Evolutionary conservation across 2,329 filamentous ascomycete genomes (phyloP).

Genomic region (Fusarium dlaminii): DNA sequence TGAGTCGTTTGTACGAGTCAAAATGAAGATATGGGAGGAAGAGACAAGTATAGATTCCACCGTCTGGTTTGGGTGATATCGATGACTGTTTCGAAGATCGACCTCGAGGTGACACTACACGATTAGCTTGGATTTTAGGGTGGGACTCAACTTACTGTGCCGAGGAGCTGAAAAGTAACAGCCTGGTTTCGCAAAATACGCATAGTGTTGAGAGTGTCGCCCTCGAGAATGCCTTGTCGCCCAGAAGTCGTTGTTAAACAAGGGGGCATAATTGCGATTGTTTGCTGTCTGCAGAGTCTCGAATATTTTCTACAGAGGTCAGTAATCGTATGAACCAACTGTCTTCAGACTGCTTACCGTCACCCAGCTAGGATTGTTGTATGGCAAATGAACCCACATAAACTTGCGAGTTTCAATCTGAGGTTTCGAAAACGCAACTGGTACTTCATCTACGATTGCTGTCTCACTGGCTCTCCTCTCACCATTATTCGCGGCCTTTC

Average conservation of each 20-base stretch:
- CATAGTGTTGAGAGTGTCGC: conserved; percentile 60
- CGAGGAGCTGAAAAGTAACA: conserved; percentile 57
- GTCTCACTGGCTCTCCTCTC: conserved; percentile 39
- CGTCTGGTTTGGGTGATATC: conserved; percentile 41
- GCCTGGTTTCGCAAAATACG: conserved; percentile 59
- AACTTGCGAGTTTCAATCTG: conserved; percentile 56
- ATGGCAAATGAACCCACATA: conserved; percentile 67
- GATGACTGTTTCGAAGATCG: conserved; percentile 44
- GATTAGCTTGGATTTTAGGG: not conserved
- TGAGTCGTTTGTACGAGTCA: conserved; percentile 68
- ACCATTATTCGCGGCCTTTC: conserved; percentile 37
- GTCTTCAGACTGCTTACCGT: conserved; percentile 51
- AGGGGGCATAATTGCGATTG: conserved; percentile 49
- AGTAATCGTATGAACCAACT: not conserved
- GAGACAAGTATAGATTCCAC: conserved; percentile 56
- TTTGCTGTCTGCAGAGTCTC: conserved; percentile 54
- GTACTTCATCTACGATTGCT: conserved; percentile 44
- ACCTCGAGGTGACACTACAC: conserved; percentile 49
- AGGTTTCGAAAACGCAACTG: conserved; percentile 46
- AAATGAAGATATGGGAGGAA: conserved; percentile 71
- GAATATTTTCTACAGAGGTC: conserved; percentile 51
- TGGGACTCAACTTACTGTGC: conserved; percentile 40
- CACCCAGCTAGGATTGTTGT: conserved; percentile 67
- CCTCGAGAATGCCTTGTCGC: conserved; percentile 58
- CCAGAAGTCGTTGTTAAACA: conserved; percentile 61